Base-by-base conservation (phyloP, 2,329 filamentous ascomycete species). In the Elsinoe fawcettii region DNA sequence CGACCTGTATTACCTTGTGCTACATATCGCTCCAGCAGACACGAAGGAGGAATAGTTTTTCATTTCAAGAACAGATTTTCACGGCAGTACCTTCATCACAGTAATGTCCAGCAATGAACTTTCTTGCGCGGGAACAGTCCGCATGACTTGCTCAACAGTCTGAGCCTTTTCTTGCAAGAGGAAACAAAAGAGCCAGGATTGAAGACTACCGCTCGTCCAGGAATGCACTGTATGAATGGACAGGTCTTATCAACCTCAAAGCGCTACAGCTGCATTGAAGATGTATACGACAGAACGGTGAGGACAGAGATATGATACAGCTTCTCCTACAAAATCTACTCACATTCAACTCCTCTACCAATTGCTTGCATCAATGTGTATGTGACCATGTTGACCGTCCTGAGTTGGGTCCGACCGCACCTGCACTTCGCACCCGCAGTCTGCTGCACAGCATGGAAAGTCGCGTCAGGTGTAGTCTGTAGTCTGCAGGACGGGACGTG, bases 1-100 rank as follows among this genome's bases (percentile, higher is more conserved):
- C 54, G 49, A 57, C 37, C 41, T 60, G 51, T 58, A 60, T 57
- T 60, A 46, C 22, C 47, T 57, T 34, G 32, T 55, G 41, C 32
- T 27, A 53, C 49, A 37, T 53, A 53, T 20, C 16, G 20, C 30
- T 36, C 32, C 30, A 53, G 32, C 49, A 39, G 30, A 53, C 32
- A 23, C 46, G 20, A 25, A 20, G 34, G 30, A 22, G 20, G 34
- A 27, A 53, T 14, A n/a, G 34, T 23, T 53, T 53, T 53, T 25
- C 47, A 34, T 8, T 30, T 30, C 27, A 30, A 30, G 27, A 53
- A 32, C 49, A 34, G 16, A 53, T 53, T 39, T 53, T 39, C 11
- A 53, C 49, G 49, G 32, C 49, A 53, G 49, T 34, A 39, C 11
- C 34, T 30, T 30, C 25, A 32, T 51, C 25, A 23, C 46, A 51